These are phyloP conservation scores for Aspergillus sp. DNA, from an alignment of 2,329 filamentous ascomycete genomes.

Conservation along the genomic window DNA sequence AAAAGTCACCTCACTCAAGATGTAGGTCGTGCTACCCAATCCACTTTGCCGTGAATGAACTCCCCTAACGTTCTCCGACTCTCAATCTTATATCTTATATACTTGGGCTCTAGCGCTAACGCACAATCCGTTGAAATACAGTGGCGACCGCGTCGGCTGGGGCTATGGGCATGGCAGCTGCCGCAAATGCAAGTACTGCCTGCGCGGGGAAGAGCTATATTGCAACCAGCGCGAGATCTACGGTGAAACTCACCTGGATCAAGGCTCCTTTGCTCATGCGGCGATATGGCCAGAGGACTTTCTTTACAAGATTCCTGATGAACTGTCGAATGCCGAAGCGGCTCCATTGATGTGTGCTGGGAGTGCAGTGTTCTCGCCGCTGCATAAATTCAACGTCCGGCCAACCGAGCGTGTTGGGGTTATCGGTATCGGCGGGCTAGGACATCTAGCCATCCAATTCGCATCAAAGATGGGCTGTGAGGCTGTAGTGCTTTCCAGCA, in stretches of 20 bases:
- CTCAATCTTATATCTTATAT: too few species aligned
- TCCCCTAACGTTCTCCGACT: too few species aligned
- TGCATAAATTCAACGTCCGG: too few species aligned
- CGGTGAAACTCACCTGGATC: not conserved
- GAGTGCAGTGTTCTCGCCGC: too few species aligned
- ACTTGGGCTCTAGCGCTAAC: too few species aligned
- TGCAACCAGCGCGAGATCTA: not conserved
- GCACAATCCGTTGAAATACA: too few species aligned
- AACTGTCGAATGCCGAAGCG: not conserved
- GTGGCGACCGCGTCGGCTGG: conserved; percentile 1
- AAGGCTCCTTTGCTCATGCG: not conserved
- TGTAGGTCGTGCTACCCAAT: not conserved
- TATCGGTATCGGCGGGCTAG: conserved; percentile 59
- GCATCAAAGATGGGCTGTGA: conserved; percentile 67
- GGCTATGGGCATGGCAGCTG: not conserved
- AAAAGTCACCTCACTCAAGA: not conserved
- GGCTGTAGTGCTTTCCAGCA: conserved; percentile 23
- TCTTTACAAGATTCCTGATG: not conserved
- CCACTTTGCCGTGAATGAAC: too few species aligned
- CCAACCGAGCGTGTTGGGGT: not conserved
- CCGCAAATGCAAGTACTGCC: not conserved
- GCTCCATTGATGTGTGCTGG: not conserved
- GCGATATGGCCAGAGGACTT: not conserved
- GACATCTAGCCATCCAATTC: conserved; percentile 68
- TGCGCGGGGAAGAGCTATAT: not conserved